Evolutionary conservation across 2,329 filamentous ascomycete genomes (phyloP).

Genomic region (Magnaporthiopsis poae): DNA sequence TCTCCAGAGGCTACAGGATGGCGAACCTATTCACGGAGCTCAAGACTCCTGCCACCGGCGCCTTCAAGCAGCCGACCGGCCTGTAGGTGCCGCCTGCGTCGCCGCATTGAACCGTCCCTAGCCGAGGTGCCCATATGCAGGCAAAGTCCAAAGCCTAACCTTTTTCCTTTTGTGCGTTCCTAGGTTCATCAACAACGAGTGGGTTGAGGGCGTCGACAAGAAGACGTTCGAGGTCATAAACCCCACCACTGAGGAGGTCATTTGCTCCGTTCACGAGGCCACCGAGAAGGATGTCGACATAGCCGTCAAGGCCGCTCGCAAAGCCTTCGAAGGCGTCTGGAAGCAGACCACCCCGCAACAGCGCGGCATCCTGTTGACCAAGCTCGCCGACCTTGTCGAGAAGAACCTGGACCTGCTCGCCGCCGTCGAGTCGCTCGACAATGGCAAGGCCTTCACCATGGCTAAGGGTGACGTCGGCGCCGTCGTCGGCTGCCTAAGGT

Average conservation of each 20-base stretch:
- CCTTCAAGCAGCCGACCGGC: conserved; percentile 50
- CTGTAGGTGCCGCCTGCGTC: conserved; percentile 35
- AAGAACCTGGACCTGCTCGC: conserved; percentile 68
- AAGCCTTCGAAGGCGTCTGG: conserved; percentile 72
- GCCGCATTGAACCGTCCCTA: background rate
- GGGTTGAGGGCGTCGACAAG: conserved; percentile 71
- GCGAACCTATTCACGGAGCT: conserved; percentile 39
- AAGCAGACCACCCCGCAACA: conserved; percentile 56
- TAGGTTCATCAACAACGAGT: conserved; percentile 86
- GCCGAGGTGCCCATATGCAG: background rate
- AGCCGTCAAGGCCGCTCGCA: conserved; percentile 75
- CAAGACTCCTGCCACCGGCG: conserved; percentile 56
- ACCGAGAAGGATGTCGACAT: conserved; percentile 77
- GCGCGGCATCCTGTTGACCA: conserved; percentile 60
- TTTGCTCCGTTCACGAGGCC: conserved; percentile 72
- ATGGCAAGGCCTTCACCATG: conserved; percentile 71
- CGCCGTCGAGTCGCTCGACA: conserved; percentile 77
- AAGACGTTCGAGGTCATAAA: conserved; percentile 90
- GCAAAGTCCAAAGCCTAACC: no score
- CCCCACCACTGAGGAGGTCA: conserved; percentile 74
- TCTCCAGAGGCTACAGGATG: conserved; percentile 18
- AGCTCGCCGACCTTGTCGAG: conserved; percentile 72
- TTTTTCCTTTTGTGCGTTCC: no score
- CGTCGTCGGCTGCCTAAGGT: conserved; percentile 64
- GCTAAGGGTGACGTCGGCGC: conserved; percentile 64